A percentile compares a stretch with the other conserved stretches of the same genome.
Conservation (phyloP, 805 yeast genomes). For the Kurtzmaniella fragi region DNA sequence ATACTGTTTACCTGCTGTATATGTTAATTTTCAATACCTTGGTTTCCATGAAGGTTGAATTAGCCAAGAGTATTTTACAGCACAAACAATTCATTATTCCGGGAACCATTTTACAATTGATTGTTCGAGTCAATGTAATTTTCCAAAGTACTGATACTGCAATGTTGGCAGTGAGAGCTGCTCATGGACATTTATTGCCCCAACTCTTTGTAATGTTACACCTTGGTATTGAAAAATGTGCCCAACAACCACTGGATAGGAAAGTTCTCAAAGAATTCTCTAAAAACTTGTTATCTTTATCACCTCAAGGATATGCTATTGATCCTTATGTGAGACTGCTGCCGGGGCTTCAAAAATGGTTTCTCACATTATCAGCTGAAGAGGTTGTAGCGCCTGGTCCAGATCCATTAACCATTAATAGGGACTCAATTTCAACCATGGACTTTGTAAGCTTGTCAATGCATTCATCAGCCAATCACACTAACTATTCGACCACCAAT, state of each 20-base stretch:
- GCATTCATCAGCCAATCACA: too few relatives aligned
- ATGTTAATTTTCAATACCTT: conserved; percentile 1
- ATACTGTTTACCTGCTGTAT: background rate
- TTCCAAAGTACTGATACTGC: conserved; percentile 1
- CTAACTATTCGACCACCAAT: too few relatives aligned
- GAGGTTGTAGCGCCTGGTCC: too few relatives aligned
- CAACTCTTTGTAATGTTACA: conserved; percentile 1
- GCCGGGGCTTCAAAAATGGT: background rate
- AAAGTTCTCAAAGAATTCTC: background rate
- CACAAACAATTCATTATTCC: background rate
- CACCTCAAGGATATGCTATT: conserved; percentile 1
- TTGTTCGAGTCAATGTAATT: background rate
- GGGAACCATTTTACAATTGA: background rate
- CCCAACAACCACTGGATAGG: background rate
- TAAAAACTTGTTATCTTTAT: background rate
- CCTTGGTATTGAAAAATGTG: background rate
- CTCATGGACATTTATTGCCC: conserved; percentile 1
- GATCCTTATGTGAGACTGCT: background rate
- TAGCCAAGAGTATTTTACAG: conserved; percentile 1
- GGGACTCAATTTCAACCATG: too few relatives aligned
- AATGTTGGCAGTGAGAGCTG: background rate
- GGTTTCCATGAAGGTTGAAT: conserved; percentile 1
- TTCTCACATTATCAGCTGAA: too few relatives aligned
- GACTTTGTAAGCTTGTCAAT: too few relatives aligned
- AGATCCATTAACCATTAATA: too few relatives aligned